phyloP scores from a whole-genome alignment of 768 basidiomycete genomes.

The Suillus subluteus region DNA sequence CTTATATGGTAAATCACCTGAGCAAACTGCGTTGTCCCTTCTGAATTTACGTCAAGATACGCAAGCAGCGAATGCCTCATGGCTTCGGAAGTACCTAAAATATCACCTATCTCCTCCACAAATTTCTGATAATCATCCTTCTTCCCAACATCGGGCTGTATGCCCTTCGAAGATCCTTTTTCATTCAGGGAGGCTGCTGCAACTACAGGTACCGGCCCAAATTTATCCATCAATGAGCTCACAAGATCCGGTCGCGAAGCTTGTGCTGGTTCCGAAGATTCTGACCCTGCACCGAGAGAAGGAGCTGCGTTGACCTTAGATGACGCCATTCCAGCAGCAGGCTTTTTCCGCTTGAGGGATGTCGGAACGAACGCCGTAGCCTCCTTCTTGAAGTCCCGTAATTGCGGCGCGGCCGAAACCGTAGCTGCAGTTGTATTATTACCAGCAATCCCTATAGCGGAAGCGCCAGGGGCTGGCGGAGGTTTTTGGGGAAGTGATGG shows the following conservation, averaged over 20 bases:
- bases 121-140: constrained; percentile 79
- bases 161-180: constrained; percentile 21
- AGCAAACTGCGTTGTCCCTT: not conserved
- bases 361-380: constrained; percentile 90
- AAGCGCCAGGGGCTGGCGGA: constrained; percentile 38
- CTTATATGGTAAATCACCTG: not conserved
- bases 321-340: constrained; percentile 35
- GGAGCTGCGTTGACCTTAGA: constrained; percentile 69
- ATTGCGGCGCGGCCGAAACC: constrained; percentile 81
- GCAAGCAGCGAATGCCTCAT: constrained; percentile 15
- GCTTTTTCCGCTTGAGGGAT: constrained; percentile 76
- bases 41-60: not conserved
- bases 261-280: constrained; percentile 25
- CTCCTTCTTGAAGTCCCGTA: constrained; percentile 95
- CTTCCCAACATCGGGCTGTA: constrained; percentile 37
- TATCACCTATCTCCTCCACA: constrained; percentile 74
- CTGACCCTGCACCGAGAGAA: constrained; percentile 41
- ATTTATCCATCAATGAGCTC: constrained; percentile 59
- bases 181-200: constrained; percentile 21
- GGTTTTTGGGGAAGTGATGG: constrained; percentile 51
- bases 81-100: constrained; percentile 42
- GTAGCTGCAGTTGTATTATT: constrained; percentile 58
- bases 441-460: constrained; percentile 33
- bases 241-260: constrained; percentile 69
- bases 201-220: constrained; percentile 46